Evolutionary conservation across 2,329 filamentous ascomycete genomes (phyloP).

Genomic region (Diaporthe velutina): DNA sequence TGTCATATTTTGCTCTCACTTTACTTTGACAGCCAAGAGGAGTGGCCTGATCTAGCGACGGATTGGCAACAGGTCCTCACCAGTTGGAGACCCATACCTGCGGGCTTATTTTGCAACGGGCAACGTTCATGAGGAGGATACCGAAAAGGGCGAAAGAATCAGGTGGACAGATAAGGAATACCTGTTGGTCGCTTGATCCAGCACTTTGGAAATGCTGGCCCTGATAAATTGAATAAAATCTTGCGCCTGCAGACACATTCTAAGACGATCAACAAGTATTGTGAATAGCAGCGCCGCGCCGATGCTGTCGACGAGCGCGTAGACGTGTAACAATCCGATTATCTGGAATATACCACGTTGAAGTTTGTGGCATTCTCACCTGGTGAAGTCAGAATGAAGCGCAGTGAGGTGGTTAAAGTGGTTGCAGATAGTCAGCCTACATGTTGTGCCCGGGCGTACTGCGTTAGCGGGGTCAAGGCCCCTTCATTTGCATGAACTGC

Average conservation of each 20-base stretch:
- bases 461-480: conserved; percentile 19
- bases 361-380: background rate
- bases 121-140: background rate
- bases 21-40: background rate
- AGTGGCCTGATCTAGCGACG: background rate
- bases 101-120: background rate
- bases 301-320: background rate
- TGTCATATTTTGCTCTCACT: background rate
- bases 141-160: too few relatives aligned
- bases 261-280: background rate
- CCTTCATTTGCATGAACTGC: conserved; percentile 22
- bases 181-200: background rate
- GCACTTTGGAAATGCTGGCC: background rate
- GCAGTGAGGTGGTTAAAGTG: background rate
- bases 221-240: background rate
- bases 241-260: background rate
- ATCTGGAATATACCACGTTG: background rate
- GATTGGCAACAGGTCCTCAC: background rate
- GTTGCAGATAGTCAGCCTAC: background rate
- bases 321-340: background rate
- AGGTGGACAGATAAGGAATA: background rate
- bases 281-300: background rate
- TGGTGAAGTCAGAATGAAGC: background rate
- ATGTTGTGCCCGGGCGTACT: background rate
- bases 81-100: background rate